A percentile compares a stretch with the other conserved stretches of the same genome.
These are phyloP conservation scores for Diutina neorugosa DNA, from an alignment of 1,139 yeast genomes.

Conservation along the genomic window DNA sequence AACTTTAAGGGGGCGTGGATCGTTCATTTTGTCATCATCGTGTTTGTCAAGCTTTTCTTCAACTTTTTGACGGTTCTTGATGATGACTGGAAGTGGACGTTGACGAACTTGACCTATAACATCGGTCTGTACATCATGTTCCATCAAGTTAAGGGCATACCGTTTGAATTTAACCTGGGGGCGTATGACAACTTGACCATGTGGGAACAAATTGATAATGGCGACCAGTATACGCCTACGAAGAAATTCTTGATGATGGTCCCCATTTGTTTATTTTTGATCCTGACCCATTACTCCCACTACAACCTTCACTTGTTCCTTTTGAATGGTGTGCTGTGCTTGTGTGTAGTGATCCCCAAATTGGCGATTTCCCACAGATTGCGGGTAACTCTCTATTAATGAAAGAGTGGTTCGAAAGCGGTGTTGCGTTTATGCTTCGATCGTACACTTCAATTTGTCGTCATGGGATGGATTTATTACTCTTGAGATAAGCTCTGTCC, in stretches of 20 bases:
- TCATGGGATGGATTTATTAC: neutral
- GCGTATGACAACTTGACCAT: slow-evolving; percentile 92
- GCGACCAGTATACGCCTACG: slow-evolving; percentile 94
- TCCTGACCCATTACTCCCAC: slow-evolving; percentile 83
- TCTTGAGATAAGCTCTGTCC: neutral
- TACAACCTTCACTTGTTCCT: slow-evolving; percentile 73
- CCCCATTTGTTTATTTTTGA: slow-evolving; percentile 75
- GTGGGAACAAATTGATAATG: slow-evolving; percentile 99
- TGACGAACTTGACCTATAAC: slow-evolving; percentile 82
- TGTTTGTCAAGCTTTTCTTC: slow-evolving; percentile 60
- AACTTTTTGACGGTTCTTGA: slow-evolving; percentile 61
- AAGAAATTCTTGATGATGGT: slow-evolving; percentile 86
- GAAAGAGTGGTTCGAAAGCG: neutral
- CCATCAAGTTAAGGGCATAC: slow-evolving; percentile 92
- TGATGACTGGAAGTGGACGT: slow-evolving; percentile 85
- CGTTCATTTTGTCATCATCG: slow-evolving; percentile 74
- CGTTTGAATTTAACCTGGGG: slow-evolving; percentile 92
- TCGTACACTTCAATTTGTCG: neutral
- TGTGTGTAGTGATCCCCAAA: slow-evolving; percentile 78
- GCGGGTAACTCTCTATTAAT: slow-evolving; percentile 46
- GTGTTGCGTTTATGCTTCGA: neutral
- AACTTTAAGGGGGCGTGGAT: slow-evolving; percentile 94
- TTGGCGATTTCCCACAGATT: slow-evolving; percentile 72
- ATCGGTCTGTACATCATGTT: slow-evolving; percentile 93
- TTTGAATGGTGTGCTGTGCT: slow-evolving; percentile 69